Conservation (phyloP, 345 rosid species). For the Camelina laxa region DNA sequence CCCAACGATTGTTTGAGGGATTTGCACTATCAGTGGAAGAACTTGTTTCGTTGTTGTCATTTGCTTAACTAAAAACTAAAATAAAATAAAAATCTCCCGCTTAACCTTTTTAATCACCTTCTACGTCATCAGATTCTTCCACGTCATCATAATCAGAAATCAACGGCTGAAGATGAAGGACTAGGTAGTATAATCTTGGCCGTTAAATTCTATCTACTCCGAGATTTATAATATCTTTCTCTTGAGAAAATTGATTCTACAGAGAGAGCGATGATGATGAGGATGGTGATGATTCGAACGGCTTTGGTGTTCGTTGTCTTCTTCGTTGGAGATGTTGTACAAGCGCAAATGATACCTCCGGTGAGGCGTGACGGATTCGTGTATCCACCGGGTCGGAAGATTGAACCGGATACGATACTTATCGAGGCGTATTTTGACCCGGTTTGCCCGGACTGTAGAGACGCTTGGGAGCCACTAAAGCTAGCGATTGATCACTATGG, state of each 20-base stretch:
- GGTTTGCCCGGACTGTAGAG: slow-evolving; percentile 85
- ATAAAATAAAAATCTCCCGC: slow-evolving; percentile 8
- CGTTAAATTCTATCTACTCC: slow-evolving; percentile 18
- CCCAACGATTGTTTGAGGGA: slow-evolving; percentile 38
- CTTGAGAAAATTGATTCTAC: background rate
- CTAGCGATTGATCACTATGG: slow-evolving; percentile 67
- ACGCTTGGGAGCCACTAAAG: slow-evolving; percentile 84
- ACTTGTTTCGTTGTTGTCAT: slow-evolving; percentile 46
- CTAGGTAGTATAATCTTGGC: background rate
- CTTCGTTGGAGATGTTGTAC: slow-evolving; percentile 29
- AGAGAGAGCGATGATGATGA: slow-evolving; percentile 31
- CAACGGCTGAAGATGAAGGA: slow-evolving; percentile 21
- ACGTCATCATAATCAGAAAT: slow-evolving; percentile 14
- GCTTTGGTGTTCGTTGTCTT: slow-evolving; percentile 32
- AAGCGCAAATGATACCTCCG: slow-evolving; percentile 79
- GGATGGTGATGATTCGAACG: slow-evolving; percentile 35
- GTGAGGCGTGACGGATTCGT: slow-evolving; percentile 76
- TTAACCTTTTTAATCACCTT: background rate
- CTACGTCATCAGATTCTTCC: background rate
- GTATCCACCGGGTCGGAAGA: slow-evolving; percentile 49
- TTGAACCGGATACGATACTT: slow-evolving; percentile 52
- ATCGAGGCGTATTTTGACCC: slow-evolving; percentile 93
- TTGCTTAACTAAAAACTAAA: background rate
- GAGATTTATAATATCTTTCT: background rate
- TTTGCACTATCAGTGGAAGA: slow-evolving; percentile 42